These are phyloP conservation scores for Sarocladium brachiariae DNA, from an alignment of 2,329 filamentous ascomycete species.

Conservation along the genomic window DNA sequence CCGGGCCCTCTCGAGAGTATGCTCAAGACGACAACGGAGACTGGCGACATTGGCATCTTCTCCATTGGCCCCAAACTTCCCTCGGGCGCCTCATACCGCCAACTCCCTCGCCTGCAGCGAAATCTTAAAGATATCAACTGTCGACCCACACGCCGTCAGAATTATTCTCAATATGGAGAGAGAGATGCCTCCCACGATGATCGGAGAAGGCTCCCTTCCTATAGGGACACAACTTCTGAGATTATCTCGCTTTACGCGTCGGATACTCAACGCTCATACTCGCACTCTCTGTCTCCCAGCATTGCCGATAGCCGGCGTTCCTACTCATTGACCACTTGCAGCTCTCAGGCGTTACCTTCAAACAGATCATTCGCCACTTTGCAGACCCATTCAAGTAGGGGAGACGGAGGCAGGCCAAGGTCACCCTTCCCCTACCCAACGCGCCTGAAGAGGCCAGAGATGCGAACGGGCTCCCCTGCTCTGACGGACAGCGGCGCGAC, in stretches of 20 bases:
- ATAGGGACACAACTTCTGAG: slow-evolving; percentile 46
- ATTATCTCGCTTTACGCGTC: slow-evolving; percentile 50
- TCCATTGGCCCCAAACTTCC: slow-evolving; percentile 35
- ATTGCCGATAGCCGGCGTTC: slow-evolving; percentile 42
- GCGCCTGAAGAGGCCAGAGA: slow-evolving; percentile 46
- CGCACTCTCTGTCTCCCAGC: slow-evolving; percentile 34
- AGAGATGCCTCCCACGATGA: slow-evolving; percentile 28
- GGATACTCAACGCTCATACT: slow-evolving; percentile 38
- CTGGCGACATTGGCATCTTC: slow-evolving; percentile 57
- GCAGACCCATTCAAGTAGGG: slow-evolving; percentile 37
- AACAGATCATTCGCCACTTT: slow-evolving; percentile 41
- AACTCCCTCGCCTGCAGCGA: slow-evolving; percentile 17
- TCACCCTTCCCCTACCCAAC: slow-evolving; percentile 55
- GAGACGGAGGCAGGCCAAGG: slow-evolving; percentile 40
- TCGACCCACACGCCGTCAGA: background rate
- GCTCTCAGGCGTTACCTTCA: slow-evolving; percentile 38
- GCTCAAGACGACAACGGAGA: slow-evolving; percentile 60
- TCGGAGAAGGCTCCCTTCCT: slow-evolving; percentile 34
- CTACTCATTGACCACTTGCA: slow-evolving; percentile 48
- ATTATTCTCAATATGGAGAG: background rate
- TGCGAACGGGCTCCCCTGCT: slow-evolving; percentile 42
- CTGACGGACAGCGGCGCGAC: slow-evolving; percentile 39
- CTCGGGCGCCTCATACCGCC: slow-evolving; percentile 22
- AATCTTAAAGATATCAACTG: background rate
- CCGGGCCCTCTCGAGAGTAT: slow-evolving; percentile 55